Conservation (phyloP, 2,329 filamentous ascomycete species). For the Hirsutella rhossiliensis region DNA sequence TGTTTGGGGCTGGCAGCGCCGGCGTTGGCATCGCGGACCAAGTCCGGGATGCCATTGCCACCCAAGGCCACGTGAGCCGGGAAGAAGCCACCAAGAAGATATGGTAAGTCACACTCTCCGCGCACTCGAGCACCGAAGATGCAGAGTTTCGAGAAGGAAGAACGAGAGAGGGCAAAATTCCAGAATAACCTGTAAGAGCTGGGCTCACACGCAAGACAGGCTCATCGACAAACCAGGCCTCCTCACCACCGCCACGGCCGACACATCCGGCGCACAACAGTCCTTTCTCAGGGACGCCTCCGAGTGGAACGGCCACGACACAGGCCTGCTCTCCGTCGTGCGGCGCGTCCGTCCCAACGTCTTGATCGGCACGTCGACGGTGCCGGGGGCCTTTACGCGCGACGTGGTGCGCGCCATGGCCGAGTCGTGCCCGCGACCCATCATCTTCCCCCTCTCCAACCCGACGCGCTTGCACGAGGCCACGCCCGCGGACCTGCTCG, state of each 20-base stretch:
- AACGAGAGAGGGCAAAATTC: no score
- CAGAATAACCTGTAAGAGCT: not conserved
- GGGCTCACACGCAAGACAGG: slow-evolving; percentile 29
- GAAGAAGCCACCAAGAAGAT: slow-evolving; percentile 72
- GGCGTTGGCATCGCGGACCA: slow-evolving; percentile 82
- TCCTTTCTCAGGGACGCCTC: slow-evolving; percentile 51
- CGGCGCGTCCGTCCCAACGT: slow-evolving; percentile 65
- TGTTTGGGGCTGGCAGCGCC: slow-evolving; percentile 74
- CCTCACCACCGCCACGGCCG: slow-evolving; percentile 48
- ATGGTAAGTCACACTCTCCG: slow-evolving; percentile 38
- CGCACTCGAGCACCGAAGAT: not conserved
- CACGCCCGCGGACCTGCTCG: slow-evolving; percentile 59
- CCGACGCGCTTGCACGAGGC: slow-evolving; percentile 78
- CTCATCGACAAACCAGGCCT: slow-evolving; percentile 74
- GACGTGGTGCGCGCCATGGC: slow-evolving; percentile 67
- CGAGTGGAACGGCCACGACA: slow-evolving; percentile 49
- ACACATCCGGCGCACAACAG: slow-evolving; percentile 56
- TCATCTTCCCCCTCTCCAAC: slow-evolving; percentile 73
- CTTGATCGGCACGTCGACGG: slow-evolving; percentile 73
- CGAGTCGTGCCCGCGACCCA: slow-evolving; percentile 57
- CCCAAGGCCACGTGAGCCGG: slow-evolving; percentile 52
- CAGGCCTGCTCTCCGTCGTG: slow-evolving; percentile 53
- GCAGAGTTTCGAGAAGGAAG: no score
- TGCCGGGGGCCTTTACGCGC: slow-evolving; percentile 63
- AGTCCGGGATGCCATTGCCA: slow-evolving; percentile 64